Conservation (phyloP, 306 rosid species). For the Leucaena leucocephala region DNA sequence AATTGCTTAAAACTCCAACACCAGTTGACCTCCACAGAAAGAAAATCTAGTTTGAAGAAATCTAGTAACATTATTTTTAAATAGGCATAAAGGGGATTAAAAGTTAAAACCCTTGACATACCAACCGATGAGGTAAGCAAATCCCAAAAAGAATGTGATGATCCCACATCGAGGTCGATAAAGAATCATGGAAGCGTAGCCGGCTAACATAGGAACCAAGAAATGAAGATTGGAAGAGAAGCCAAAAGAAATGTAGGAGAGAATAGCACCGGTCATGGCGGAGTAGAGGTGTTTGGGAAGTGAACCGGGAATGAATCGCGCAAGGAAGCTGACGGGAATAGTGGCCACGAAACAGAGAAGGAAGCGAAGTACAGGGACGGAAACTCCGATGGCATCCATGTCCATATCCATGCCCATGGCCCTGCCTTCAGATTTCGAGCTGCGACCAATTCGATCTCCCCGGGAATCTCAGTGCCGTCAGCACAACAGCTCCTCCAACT, state of each 20-base stretch:
- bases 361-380: constrained; percentile 71
- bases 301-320: constrained; percentile 57
- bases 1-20: neutral
- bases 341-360: constrained; percentile 71
- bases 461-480: neutral
- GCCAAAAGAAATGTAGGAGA: constrained; percentile 71
- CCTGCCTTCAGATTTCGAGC: neutral
- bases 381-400: constrained; percentile 69
- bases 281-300: constrained; percentile 62
- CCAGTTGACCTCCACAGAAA: neutral
- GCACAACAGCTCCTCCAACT: neutral
- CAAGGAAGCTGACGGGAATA: constrained; percentile 65
- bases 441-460: neutral
- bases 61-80: neutral
- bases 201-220: constrained; percentile 61
- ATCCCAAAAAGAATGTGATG: constrained; percentile 58
- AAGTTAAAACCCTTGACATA: constrained; percentile 21
- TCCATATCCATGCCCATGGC: constrained; percentile 52
- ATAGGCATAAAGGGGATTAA: neutral
- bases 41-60: neutral
- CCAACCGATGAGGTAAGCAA: constrained; percentile 77
- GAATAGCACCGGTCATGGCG: constrained; percentile 56
- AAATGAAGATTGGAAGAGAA: constrained; percentile 79
- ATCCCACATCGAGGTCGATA: constrained; percentile 62
- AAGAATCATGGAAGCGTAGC: constrained; percentile 72